These are phyloP conservation scores for Macrophomina phaseolina DNA, from an alignment of 2,329 filamentous ascomycete genomes.

Conservation along the genomic window DNA sequence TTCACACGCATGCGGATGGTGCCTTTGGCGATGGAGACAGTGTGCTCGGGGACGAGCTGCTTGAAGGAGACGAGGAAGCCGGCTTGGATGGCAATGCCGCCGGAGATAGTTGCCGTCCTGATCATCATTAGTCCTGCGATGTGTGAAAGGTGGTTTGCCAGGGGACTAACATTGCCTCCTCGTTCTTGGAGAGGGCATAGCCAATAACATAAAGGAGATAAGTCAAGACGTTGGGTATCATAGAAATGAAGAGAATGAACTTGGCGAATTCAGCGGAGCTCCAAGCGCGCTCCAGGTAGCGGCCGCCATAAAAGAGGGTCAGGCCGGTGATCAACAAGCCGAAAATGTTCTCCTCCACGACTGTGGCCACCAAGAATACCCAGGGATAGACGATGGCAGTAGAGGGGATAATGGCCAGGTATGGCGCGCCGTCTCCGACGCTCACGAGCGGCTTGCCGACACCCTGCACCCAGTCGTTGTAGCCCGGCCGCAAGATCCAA, in stretches of 20 bases:
- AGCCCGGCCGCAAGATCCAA: conserved; percentile 67
- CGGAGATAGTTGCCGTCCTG: conserved; percentile 79
- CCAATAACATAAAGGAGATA: conserved; percentile 77
- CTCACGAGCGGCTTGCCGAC: conserved; percentile 46
- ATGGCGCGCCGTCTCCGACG: conserved; percentile 74
- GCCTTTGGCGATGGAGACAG: conserved; percentile 89
- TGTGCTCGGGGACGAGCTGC: conserved; percentile 96
- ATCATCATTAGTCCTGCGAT: conserved; percentile 26
- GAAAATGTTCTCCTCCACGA: conserved; percentile 93
- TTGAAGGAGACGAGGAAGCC: conserved; percentile 97
- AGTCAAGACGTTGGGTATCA: conserved; percentile 80
- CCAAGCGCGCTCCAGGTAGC: conserved; percentile 96
- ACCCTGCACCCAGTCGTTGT: conserved; percentile 53
- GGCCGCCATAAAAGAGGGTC: conserved; percentile 88
- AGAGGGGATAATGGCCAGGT: conserved; percentile 84
- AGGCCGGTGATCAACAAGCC: conserved; percentile 77
- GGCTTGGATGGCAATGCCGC: conserved; percentile 87
- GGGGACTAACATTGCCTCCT: conserved; percentile 69
- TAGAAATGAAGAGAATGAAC: conserved; percentile 76
- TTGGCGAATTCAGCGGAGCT: conserved; percentile 90
- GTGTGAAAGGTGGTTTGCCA: background rate
- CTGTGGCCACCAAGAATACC: conserved; percentile 84
- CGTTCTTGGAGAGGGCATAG: conserved; percentile 71
- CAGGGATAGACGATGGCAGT: conserved; percentile 87
- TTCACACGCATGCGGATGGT: conserved; percentile 87